These are phyloP conservation scores for Camellia lanceoleosa DNA, from an alignment of 148 eudicot species.

Conservation along the genomic window DNA sequence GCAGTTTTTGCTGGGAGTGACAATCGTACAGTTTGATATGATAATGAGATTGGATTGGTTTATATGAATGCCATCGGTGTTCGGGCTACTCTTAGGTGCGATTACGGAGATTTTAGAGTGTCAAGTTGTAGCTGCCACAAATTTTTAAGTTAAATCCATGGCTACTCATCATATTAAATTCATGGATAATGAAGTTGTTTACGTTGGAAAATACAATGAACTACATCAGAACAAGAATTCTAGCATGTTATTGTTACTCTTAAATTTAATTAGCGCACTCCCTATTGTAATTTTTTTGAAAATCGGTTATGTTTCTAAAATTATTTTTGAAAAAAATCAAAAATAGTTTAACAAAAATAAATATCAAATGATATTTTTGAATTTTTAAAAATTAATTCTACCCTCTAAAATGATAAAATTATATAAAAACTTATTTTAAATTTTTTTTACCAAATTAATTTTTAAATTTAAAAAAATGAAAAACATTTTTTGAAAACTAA, in stretches of 20 bases:
- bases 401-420: too few species aligned
- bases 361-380: too few species aligned
- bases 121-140: conserved; percentile 24
- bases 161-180: conserved; percentile 34
- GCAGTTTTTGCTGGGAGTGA: conserved; percentile 49
- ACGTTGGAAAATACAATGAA: conserved; percentile 23
- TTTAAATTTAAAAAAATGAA: too few species aligned
- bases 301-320: too few species aligned
- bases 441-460: too few species aligned
- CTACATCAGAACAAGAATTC: conserved; percentile 27
- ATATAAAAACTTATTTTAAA: too few species aligned
- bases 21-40: conserved; percentile 30
- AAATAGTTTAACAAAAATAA: too few species aligned
- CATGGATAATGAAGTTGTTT: conserved; percentile 26
- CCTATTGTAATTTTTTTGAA: too few species aligned
- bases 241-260: neutral
- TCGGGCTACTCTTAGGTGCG: conserved; percentile 36
- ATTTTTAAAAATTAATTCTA: too few species aligned
- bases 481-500: too few species aligned
- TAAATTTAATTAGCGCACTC: too few species aligned
- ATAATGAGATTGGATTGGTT: conserved; percentile 29
- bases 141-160: conserved; percentile 47
- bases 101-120: conserved; percentile 31
- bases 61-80: conserved; percentile 60
- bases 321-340: too few species aligned